Evolutionary conservation across 306 rosid genomes (phyloP).

Genomic region (Acacia confusa): DNA sequence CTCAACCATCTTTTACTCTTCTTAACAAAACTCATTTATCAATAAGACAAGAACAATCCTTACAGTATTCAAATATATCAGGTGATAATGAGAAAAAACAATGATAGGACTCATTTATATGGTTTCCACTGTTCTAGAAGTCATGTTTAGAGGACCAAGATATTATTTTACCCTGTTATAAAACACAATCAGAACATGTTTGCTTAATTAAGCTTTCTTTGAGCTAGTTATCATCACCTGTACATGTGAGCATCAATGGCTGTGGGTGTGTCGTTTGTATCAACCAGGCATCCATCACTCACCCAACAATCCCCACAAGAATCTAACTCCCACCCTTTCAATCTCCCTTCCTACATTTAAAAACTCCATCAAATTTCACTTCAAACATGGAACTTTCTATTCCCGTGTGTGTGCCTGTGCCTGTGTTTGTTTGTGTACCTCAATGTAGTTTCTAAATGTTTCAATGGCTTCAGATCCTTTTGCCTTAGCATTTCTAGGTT

Average conservation of each 20-base stretch:
- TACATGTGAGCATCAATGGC: conserved; percentile 86
- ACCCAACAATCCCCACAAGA: conserved; percentile 97
- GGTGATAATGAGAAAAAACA: not conserved
- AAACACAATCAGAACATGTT: not conserved
- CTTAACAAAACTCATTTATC: not conserved
- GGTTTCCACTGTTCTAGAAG: not conserved
- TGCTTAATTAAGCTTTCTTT: not conserved
- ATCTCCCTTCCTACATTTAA: conserved; percentile 58
- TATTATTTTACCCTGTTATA: not conserved
- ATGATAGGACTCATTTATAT: not conserved
- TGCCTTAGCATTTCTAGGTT: conserved; percentile 70
- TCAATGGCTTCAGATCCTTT: conserved; percentile 66
- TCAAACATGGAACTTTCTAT: not conserved
- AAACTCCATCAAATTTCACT: not conserved
- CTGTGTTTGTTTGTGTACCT: conserved; percentile 42
- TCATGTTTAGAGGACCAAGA: not conserved
- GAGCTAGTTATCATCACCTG: conserved; percentile 44
- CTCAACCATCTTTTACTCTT: not conserved
- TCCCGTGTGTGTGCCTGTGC: not conserved
- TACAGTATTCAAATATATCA: not conserved
- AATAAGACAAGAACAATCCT: not conserved
- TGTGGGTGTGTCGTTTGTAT: conserved; percentile 60
- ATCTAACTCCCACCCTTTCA: conserved; percentile 85
- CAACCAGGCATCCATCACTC: conserved; percentile 84
- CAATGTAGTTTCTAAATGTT: conserved; percentile 58